Conservation (phyloP, 495 filamentous ascomycete genomes). For the Pseudevernia furfuracea region DNA sequence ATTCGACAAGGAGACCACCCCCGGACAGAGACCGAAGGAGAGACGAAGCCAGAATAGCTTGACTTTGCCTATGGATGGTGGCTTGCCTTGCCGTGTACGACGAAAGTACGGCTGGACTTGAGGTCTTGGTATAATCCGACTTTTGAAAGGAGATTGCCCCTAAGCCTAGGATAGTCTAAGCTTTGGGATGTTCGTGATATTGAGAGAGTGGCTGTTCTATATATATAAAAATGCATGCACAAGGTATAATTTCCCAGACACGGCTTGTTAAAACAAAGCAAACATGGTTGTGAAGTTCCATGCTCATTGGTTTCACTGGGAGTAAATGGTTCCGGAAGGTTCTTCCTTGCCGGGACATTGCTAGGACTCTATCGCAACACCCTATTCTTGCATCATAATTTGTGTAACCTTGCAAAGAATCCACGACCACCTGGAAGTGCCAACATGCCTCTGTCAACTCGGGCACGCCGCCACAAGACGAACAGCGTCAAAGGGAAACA, state of each 20-base stretch:
- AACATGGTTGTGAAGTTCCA: neutral
- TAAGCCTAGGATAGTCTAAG: neutral
- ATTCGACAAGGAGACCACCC: slow-evolving; percentile 25
- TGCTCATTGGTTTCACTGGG: neutral
- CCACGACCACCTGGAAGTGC: neutral
- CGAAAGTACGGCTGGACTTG: neutral
- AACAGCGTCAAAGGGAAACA: neutral
- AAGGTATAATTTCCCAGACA: neutral
- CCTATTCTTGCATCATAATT: neutral
- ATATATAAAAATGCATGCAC: neutral
- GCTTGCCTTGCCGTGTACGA: slow-evolving; percentile 36
- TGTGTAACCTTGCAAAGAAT: no score
- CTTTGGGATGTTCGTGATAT: neutral
- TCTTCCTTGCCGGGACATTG: neutral
- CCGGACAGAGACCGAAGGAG: slow-evolving; percentile 29
- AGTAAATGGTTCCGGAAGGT: neutral
- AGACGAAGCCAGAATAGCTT: slow-evolving; percentile 49
- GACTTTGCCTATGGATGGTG: slow-evolving; percentile 54
- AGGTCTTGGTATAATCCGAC: neutral
- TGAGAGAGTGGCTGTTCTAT: neutral
- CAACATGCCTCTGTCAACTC: neutral
- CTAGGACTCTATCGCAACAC: neutral
- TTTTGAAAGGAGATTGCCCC: neutral
- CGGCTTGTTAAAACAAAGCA: neutral
- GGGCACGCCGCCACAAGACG: neutral